Base-by-base conservation (phyloP, 257 asterid species). In the Ligustrum vulgare region DNA sequence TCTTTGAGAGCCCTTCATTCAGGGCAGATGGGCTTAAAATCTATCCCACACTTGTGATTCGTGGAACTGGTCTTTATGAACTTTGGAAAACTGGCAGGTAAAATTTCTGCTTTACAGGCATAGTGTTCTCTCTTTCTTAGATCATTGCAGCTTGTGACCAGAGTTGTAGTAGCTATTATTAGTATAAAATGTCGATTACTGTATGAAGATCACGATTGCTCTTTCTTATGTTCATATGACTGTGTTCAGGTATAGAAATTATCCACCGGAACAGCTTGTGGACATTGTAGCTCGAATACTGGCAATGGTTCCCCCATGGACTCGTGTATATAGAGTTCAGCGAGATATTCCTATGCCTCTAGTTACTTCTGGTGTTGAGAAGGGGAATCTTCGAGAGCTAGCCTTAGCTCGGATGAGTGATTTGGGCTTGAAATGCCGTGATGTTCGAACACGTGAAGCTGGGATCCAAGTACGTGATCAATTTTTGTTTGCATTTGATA, bases 41-140 rank as follows among this genome's bases (percentile, higher is more conserved):
- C 71, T 95, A 95, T 85, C 99, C 99, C 0, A 95, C 99, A 28
- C 86, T 95, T 72, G 99, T 95, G 67, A 95, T 95, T 84, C 99
- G 98, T 78, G 97, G 99, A 79, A 93, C 98, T 68, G 99, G 98
- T 36, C 98, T 95, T 66, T 95, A 95, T 81, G 99, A 95, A 80
- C 97, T 95, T 69, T 95, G 99, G 99, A 95, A 95, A 86, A 91
- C 98, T 82, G 98, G 99, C 86, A 89, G 98, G 99, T 91, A 75
- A 1, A 51, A 10, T 69, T 33, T 68, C 33, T 56, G 39, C 41
- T 45, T 79, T 31, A n/a, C 13, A n/a, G 16, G 49, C 6, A 28
- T 54, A 18, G 10, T 63, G 33, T 41, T 71, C 15, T 36, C 69
- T 31, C 68, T 71, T 70, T 74, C 13, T 65, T 45, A 15, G 60